Percentiles rank a stretch among this genome's conserved stretches.
Conservation (phyloP, 2,329 filamentous ascomycete species). For the Beauveria sp. region DNA sequence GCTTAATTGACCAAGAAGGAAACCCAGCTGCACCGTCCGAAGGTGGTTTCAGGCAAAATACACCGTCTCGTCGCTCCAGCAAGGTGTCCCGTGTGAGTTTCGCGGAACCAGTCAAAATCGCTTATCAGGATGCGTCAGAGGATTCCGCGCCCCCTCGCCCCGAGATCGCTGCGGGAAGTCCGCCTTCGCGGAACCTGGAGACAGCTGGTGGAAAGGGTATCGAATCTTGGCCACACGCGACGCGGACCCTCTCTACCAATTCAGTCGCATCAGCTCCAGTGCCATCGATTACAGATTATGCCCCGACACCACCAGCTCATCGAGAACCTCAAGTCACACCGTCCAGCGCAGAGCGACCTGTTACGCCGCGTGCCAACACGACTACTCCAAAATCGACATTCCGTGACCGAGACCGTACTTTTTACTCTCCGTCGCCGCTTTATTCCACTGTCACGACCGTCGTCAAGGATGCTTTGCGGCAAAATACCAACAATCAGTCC, state of each 20-base stretch:
- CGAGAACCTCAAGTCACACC: not conserved
- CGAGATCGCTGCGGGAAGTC: conserved; percentile 12
- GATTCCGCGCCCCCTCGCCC: conserved; percentile 28
- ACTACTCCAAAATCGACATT: conserved; percentile 23
- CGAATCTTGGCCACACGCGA: conserved; percentile 26
- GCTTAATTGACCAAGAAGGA: conserved; percentile 44
- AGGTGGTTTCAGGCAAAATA: conserved; percentile 21
- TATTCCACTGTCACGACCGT: conserved; percentile 52
- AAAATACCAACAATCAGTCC: conserved; percentile 34
- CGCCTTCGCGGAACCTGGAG: not conserved
- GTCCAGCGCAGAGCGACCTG: conserved; percentile 18
- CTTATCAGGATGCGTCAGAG: conserved; percentile 27
- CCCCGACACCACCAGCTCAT: conserved; percentile 13
- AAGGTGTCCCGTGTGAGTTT: conserved; percentile 39
- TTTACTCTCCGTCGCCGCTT: conserved; percentile 53
- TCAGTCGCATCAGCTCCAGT: conserved; percentile 14
- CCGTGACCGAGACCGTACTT: conserved; percentile 32
- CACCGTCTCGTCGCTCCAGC: conserved; percentile 41
- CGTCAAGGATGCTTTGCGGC: conserved; percentile 46
- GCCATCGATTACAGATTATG: conserved; percentile 14
- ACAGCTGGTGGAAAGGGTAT: conserved; percentile 18
- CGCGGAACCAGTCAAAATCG: conserved; percentile 26
- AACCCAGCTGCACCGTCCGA: conserved; percentile 9
- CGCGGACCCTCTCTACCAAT: conserved; percentile 30
- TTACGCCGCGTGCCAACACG: conserved; percentile 21